A percentile compares a stretch with the other conserved stretches of the same genome.
Conservation (phyloP, 192 early-diverging fungal species). For the Spinellus fusiger region DNA sequence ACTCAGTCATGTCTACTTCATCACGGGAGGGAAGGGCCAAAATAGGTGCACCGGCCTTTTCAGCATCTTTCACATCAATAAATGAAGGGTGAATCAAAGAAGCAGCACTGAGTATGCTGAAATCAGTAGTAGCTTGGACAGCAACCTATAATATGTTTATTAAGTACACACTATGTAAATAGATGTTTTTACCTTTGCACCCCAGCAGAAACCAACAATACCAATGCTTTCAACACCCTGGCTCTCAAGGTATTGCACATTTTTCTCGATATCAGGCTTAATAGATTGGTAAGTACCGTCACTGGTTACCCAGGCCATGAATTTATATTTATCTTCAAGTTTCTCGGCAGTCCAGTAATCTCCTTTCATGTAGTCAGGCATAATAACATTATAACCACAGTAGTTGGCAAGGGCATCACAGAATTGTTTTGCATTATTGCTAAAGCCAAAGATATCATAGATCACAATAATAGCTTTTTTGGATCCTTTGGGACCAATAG, state of each 20-base stretch:
- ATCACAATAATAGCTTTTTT: background rate
- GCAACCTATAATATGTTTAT: constrained; percentile 28
- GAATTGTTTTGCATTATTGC: constrained; percentile 58
- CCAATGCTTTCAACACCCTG: constrained; percentile 42
- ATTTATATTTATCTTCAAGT: constrained; percentile 27
- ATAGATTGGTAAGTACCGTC: constrained; percentile 10
- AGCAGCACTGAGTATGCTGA: constrained; percentile 39
- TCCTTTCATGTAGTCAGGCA: constrained; percentile 61
- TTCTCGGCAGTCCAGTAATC: constrained; percentile 33
- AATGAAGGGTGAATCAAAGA: constrained; percentile 65
- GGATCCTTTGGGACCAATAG: constrained; percentile 17
- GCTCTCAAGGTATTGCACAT: constrained; percentile 31
- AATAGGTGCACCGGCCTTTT: constrained; percentile 50
- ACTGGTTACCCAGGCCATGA: constrained; percentile 34
- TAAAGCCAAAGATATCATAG: background rate
- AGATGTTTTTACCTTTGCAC: constrained; percentile 38
- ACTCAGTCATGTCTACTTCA: constrained; percentile 47
- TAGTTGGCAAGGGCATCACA: constrained; percentile 45
- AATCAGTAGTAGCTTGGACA: constrained; percentile 37
- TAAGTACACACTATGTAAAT: too few species aligned
- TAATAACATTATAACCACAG: constrained; percentile 54
- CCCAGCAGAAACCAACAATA: constrained; percentile 70
- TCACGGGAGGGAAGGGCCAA: constrained; percentile 58
- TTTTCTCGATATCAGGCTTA: constrained; percentile 4
- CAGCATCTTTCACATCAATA: constrained; percentile 40